These are phyloP conservation scores for Saitozyma sp. DNA, from an alignment of 768 basidiomycete genomes.

Conservation along the genomic window DNA sequence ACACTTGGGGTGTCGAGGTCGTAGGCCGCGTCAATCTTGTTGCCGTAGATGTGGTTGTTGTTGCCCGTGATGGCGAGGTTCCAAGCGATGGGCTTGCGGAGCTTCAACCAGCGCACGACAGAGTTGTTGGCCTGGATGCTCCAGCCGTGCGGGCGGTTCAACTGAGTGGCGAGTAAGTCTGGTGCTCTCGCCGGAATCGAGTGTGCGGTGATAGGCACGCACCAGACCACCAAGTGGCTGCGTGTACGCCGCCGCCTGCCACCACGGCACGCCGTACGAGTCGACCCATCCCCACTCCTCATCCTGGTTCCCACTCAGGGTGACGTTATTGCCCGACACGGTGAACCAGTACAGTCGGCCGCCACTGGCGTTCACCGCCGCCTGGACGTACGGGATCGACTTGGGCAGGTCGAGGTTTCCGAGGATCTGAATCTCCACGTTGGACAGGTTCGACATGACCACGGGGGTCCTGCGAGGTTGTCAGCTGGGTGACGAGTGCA, in stretches of 20 bases:
- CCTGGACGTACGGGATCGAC: conserved; percentile 16
- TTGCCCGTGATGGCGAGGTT: conserved; percentile 60
- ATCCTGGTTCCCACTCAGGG: conserved; percentile 61
- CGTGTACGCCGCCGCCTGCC: conserved; percentile 56
- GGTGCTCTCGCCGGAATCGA: not conserved
- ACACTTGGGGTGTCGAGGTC: conserved; percentile 9
- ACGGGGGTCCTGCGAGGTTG: conserved; percentile 7
- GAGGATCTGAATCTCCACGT: conserved; percentile 13
- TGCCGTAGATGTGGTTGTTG: conserved; percentile 58
- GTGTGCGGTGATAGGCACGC: conserved; percentile 7
- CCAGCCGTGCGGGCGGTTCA: not conserved
- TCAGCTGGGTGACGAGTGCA: too few relatives aligned
- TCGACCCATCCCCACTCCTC: conserved; percentile 68
- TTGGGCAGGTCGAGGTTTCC: conserved; percentile 14
- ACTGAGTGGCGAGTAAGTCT: conserved; percentile 5
- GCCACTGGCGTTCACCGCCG: conserved; percentile 10
- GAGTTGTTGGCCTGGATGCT: conserved; percentile 9
- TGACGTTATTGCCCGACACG: conserved; percentile 63
- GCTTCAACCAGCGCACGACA: conserved; percentile 57
- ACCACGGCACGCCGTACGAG: conserved; percentile 59
- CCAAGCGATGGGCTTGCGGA: conserved; percentile 51
- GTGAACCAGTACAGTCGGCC: conserved; percentile 56
- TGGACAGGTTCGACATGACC: conserved; percentile 5
- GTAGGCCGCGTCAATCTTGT: conserved; percentile 61
- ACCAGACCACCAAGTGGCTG: conserved; percentile 60